Evolutionary conservation across 1,284 basidiomycete genomes (phyloP), one percentile per base, ranked within the genome.

Genomic region (Fomitopsis betulina): DNA sequence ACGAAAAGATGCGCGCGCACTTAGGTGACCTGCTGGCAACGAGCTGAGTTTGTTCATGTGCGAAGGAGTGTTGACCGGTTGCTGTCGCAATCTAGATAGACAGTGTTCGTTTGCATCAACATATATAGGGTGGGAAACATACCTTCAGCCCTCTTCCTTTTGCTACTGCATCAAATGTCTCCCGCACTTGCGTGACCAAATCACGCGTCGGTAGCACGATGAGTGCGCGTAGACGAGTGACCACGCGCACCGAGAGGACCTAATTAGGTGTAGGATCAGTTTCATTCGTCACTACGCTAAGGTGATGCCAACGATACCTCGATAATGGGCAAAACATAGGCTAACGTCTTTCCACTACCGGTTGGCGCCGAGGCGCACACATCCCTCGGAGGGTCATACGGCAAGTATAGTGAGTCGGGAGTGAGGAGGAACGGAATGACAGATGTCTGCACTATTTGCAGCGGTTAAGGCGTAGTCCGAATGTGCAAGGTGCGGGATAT

Each of bases 361-460:
- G 96, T 99, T 0, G 97, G 97, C 1, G 97, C 97, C 5, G 94
- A 97, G n/a, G 97, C 92, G 66, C 96, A 96, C 9, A 96, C 81
- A 72, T 99, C 97, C 42, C 82, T 80, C 25, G 89, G 88, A 27
- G 84, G 81, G 55, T 83, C 72, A 64, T 85, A 88, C 0, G 91
- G 88, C 15, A 84, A 79, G 67, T 94, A 94, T 3, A 97, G 75
- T 0, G 60, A 66, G 37, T 59, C 62, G 54, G 79, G 69, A 23
- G 72, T 64, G 19, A 94, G 79, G 3, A 97, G 76, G 63, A 92
- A 85, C 0, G 94, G 93, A 1, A 96, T 76, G 8, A 95, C 81
- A 15, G 81, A 81, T 0, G 91, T 93, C 76, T 96, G 94, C 9
- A 96, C 93, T 91, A 68, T 59, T 65, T 47, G 33, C n/a, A 51